Base-by-base conservation (phyloP, 2,329 filamentous ascomycete species). In the Verticillium albo-atrum region DNA sequence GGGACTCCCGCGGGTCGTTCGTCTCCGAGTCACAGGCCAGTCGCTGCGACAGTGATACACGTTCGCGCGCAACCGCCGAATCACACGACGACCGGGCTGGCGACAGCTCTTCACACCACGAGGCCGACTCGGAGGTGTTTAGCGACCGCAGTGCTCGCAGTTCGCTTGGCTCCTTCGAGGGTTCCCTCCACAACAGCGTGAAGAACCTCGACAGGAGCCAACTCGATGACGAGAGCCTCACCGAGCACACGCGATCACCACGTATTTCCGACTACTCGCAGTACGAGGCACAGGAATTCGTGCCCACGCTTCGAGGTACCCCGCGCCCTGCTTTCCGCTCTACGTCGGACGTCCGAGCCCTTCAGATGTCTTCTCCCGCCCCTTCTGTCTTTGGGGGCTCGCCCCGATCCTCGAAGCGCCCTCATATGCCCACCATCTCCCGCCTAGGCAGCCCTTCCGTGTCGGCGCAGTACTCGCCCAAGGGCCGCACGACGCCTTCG, bases 291-390 rank as follows among this genome's bases (percentile, higher is more conserved):
- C 58, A 72, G 57, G 68, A 74, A 47, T 83, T 83, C 61, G 66
- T 81, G 1, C 78, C 82, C 2, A 83, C 82, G n/a, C 76, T 82
- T 25, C 82, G 87, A 57, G 80, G 81, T 7, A 84, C 82, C 7
- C 80, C 82, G 9, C 82, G 89, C 3, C 83, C 86, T 5, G 82
- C 84, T 1, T 91, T 92, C 70, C 81, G 88, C 54, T 89, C 88
- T 14, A 84, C 89, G 0, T 89, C 88, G 1, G 87, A 86, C 14
- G 84, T 91, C 7, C 85, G 86, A 55, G 86, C 87, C 1, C 81
- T 91, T 74, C 89, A 91, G 64, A 89, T 91, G 86, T 82, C 83
- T 2, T 90, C 88, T 0, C 88, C 87, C 0, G 77, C 85, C 0
- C 76, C 80, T 0, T 87, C 86, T 0, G 74, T 80, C n/a, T 73